Base-by-base conservation (phyloP, 2,329 filamentous ascomycete genomes). In the Ambrosiella cleistominuta region DNA sequence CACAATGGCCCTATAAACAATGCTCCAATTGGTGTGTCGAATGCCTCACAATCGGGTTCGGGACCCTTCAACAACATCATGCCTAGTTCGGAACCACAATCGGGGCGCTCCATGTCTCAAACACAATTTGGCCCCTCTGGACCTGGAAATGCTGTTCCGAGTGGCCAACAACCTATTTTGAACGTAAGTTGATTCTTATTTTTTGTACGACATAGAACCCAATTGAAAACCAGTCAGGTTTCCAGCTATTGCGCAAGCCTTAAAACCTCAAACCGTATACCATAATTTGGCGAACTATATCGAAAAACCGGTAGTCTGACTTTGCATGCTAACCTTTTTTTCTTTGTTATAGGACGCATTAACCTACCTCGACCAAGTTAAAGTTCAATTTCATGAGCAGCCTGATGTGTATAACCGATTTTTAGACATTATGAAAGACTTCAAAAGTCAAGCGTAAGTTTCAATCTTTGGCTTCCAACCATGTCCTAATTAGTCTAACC, bases 361-460 rank as follows among this genome's bases (percentile, higher is more conserved):
- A 50, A 96, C 89, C 66, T 98, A 98, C 67, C 80, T 98, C 27
- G 93, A 98, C 67, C 93, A 97, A 70, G 93, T 98, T 63, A 98
- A 98, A 71, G 90, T 97, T 36, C 90, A 95, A 66, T 98, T 98
- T 65, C 86, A 89, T 61, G 91, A 97, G 62, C 89, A 96, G 64
- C 90, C 93, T 3, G 91, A 97, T 69, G 93, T 98, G 0, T 98
- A 98, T 66, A 97, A 97, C 66, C 79, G 87, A 42, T 97, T 98
- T 65, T 73, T 98, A 51, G 93, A 98, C 65, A 98, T 98, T 54
- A 98, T 98, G 93, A 98, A 98, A 67, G 93, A 98, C 65, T 98
- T 98, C 70, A 98, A 98, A 72, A 95, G 89, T 65, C 91, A 95
- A 72, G 89, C 90, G 80, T 90, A 75, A 72, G 85, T 78, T 58